These are phyloP conservation scores for Phaeosphaeriaceae sp. DNA, from an alignment of 2,329 filamentous ascomycete species.

Conservation along the genomic window DNA sequence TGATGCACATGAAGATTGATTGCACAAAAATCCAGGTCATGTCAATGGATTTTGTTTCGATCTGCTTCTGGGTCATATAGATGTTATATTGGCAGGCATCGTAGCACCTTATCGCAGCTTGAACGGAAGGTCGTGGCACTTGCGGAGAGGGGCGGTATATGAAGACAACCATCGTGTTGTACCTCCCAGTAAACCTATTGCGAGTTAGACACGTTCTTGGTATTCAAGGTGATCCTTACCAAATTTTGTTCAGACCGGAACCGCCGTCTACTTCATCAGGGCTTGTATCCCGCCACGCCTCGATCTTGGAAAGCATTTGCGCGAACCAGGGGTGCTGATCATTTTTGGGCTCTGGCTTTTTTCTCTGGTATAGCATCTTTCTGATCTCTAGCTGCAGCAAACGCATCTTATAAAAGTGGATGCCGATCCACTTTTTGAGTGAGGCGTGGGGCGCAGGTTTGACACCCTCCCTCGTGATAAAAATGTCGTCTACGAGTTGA, in stretches of 20 bases:
- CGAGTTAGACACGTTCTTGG: background rate
- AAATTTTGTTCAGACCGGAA: slow-evolving; percentile 76
- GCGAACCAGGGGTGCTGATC: slow-evolving; percentile 88
- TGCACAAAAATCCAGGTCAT: slow-evolving; percentile 94
- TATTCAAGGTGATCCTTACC: slow-evolving; percentile 60
- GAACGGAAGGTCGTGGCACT: slow-evolving; percentile 79
- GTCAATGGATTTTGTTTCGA: slow-evolving; percentile 76
- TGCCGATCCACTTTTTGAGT: slow-evolving; percentile 84
- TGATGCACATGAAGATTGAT: slow-evolving; percentile 87
- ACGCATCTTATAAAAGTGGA: slow-evolving; percentile 94
- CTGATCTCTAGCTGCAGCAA: slow-evolving; percentile 87
- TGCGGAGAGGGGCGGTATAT: slow-evolving; percentile 92
- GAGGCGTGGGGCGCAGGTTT: slow-evolving; percentile 71
- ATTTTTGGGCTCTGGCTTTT: slow-evolving; percentile 74
- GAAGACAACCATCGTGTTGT: slow-evolving; percentile 87
- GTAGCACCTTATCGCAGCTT: slow-evolving; percentile 82
- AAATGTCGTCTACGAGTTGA: slow-evolving; percentile 78
- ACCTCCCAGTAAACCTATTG: slow-evolving; percentile 68
- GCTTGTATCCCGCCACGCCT: slow-evolving; percentile 77
- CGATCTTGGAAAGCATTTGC: slow-evolving; percentile 78
- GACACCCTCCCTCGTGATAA: slow-evolving; percentile 80
- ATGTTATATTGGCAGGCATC: slow-evolving; percentile 84
- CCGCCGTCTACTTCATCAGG: slow-evolving; percentile 71
- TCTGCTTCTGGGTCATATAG: slow-evolving; percentile 78
- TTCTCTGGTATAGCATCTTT: slow-evolving; percentile 83